phyloP scores from a whole-genome alignment of 2,329 filamentous ascomycete genomes.

The Sphaerulina vaccinii region DNA sequence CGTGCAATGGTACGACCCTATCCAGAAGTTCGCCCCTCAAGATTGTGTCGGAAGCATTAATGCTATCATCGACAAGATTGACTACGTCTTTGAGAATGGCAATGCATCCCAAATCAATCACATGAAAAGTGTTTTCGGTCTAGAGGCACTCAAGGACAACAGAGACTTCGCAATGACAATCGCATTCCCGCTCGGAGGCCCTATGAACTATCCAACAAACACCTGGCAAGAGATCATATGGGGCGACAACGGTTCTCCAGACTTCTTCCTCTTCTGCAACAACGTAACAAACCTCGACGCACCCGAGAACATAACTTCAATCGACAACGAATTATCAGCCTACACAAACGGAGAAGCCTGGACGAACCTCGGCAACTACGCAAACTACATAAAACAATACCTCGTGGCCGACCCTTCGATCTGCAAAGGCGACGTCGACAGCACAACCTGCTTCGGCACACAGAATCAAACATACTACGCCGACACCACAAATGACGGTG shows the following conservation, averaged over 20 bases:
- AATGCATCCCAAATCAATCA: slow-evolving; percentile 44
- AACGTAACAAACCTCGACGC: slow-evolving; percentile 52
- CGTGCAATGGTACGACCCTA: slow-evolving; percentile 62
- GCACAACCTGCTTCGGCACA: slow-evolving; percentile 48
- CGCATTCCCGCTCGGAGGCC: slow-evolving; percentile 38
- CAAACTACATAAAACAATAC: slow-evolving; percentile 51
- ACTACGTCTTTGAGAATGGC: slow-evolving; percentile 46
- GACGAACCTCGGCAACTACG: slow-evolving; percentile 53
- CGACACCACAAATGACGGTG: slow-evolving; percentile 42
- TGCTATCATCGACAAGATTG: slow-evolving; percentile 59
- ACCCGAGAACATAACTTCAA: slow-evolving; percentile 44
- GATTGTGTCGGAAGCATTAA: slow-evolving; percentile 60
- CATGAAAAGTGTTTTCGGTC: slow-evolving; percentile 55
- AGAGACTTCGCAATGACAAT: slow-evolving; percentile 55
- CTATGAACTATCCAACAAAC: slow-evolving; percentile 46
- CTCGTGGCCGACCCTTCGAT: slow-evolving; percentile 47
- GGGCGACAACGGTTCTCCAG: slow-evolving; percentile 43
- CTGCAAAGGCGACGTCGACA: slow-evolving; percentile 45
- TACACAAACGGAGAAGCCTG: slow-evolving; percentile 53
- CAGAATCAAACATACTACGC: slow-evolving; percentile 49
- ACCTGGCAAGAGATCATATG: slow-evolving; percentile 57
- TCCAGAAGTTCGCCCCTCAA: slow-evolving; percentile 55
- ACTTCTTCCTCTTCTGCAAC: slow-evolving; percentile 55
- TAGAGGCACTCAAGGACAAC: slow-evolving; percentile 49
- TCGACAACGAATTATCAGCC: slow-evolving; percentile 49